These are phyloP conservation scores for Lumnitzera racemosa DNA, from an alignment of 345 rosid species.

Conservation along the genomic window DNA sequence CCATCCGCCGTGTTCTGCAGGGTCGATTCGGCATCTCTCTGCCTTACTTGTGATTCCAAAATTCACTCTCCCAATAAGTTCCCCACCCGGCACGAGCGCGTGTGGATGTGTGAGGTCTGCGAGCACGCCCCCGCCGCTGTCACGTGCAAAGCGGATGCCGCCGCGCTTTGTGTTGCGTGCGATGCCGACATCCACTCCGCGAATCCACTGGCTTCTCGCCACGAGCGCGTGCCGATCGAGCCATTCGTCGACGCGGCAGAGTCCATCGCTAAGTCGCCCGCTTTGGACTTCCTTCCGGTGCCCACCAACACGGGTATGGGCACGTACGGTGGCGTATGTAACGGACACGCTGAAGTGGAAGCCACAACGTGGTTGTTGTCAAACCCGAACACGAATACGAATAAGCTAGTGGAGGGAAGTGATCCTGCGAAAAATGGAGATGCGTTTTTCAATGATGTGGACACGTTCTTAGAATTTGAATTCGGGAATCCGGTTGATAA, in stretches of 20 bases:
- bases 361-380: conserved; percentile 21
- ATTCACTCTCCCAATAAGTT: conserved; percentile 22
- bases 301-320: conserved; percentile 2
- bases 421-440: conserved; percentile 6
- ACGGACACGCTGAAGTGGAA: conserved; percentile 5
- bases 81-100: conserved; percentile 23
- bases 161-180: conserved; percentile 30
- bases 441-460: conserved; percentile 15
- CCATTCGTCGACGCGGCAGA: conserved; percentile 25
- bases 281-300: conserved; percentile 3
- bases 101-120: conserved; percentile 37
- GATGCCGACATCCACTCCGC: conserved; percentile 41
- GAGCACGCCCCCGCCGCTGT: conserved; percentile 40
- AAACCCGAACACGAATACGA: not conserved
- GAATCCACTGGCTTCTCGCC: conserved; percentile 35
- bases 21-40: conserved; percentile 29
- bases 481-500: conserved; percentile 7
- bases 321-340: not conserved
- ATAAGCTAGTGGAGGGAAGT: not conserved
- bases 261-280: conserved; percentile 12
- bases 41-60: conserved; percentile 25
- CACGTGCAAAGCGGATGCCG: conserved; percentile 40
- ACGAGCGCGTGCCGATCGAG: conserved; percentile 30
- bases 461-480: conserved; percentile 20
- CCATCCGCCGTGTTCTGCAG: conserved; percentile 27